Conservation (phyloP, 2,329 filamentous ascomycete species). For the Cordyceps cateniannulata region DNA sequence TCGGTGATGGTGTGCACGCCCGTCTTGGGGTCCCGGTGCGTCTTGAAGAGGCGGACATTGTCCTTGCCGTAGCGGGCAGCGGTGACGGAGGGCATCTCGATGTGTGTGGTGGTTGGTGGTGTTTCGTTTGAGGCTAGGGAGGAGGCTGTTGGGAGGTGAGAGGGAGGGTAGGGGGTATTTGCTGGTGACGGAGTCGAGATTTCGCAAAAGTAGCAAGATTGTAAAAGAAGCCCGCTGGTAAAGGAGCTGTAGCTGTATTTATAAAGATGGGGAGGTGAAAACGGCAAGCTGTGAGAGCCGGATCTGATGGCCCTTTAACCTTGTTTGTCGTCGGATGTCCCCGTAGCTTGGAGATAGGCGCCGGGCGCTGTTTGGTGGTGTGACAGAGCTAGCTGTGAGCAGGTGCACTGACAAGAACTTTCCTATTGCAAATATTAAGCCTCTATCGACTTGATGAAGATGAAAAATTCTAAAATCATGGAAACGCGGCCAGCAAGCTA, state of each 20-base stretch:
- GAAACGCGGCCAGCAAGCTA: neutral
- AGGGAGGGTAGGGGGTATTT: neutral
- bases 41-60: conserved; percentile 97
- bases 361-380: neutral
- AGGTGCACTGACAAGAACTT: neutral
- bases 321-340: conserved; percentile 8
- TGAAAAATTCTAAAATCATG: too few relatives aligned
- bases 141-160: neutral
- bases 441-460: too few relatives aligned
- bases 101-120: neutral
- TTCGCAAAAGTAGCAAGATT: too few relatives aligned
- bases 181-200: too few relatives aligned
- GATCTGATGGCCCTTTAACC: neutral
- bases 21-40: conserved; percentile 69
- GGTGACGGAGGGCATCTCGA: conserved; percentile 49
- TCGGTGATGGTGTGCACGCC: conserved; percentile 82
- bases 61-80: conserved; percentile 84
- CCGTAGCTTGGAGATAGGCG: neutral
- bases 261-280: neutral
- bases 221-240: neutral
- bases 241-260: neutral
- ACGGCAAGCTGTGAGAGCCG: neutral
- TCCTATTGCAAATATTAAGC: too few relatives aligned
- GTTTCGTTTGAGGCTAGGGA: neutral
- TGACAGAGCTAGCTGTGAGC: neutral